Percentiles rank a stretch among this genome's conserved stretches.
These are phyloP conservation scores for Candida peoriensis DNA, from an alignment of 805 yeast genomes.

Conservation along the genomic window DNA sequence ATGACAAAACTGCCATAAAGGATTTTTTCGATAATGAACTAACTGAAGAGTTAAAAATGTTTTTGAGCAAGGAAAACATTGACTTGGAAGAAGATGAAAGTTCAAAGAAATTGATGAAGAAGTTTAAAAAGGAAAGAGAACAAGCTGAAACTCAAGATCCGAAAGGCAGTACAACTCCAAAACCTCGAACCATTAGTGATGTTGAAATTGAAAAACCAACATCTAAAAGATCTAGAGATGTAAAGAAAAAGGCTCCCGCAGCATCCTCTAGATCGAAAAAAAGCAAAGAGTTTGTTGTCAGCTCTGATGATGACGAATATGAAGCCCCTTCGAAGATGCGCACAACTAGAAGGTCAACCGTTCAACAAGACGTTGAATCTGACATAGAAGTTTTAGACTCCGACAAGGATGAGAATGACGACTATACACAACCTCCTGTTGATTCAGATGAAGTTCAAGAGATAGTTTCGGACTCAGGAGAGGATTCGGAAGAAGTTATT, in stretches of 20 bases:
- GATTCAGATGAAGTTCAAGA: not conserved
- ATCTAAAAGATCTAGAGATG: not conserved
- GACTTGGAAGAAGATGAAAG: conserved; percentile 31
- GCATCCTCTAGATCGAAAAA: not conserved
- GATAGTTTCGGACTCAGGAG: not conserved
- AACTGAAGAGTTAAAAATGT: conserved; percentile 16
- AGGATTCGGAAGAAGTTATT: not conserved
- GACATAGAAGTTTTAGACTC: not conserved
- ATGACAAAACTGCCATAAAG: conserved; percentile 68
- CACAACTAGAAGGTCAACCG: not conserved
- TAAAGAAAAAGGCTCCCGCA: not conserved
- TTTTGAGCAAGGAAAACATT: conserved; percentile 33
- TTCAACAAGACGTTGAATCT: not conserved
- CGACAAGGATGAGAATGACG: not conserved
- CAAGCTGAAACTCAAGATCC: conserved; percentile 3
- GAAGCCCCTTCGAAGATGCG: not conserved
- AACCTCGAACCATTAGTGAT: not conserved
- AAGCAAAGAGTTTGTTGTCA: not conserved
- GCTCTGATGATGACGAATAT: not conserved
- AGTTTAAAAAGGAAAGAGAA: conserved; percentile 32
- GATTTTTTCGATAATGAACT: conserved; percentile 53
- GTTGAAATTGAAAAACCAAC: not conserved
- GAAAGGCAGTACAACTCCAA: not conserved
- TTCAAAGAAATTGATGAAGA: conserved; percentile 39
- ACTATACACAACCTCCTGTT: no score